These are phyloP conservation scores for Gautieria morchelliformis DNA, from an alignment of 768 basidiomycete species.

Conservation along the genomic window DNA sequence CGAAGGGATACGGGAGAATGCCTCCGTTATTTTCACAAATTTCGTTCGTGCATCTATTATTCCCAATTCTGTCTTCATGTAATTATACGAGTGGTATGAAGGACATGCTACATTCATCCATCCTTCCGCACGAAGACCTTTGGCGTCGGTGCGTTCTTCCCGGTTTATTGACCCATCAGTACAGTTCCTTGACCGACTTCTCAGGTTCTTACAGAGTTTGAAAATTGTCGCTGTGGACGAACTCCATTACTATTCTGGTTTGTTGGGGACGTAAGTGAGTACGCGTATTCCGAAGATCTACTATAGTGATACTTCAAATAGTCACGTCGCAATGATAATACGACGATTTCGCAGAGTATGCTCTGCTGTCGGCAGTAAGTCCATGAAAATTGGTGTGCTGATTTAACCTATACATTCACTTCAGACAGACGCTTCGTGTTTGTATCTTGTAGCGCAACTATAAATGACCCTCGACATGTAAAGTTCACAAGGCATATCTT, in stretches of 20 bases:
- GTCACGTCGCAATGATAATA: slow-evolving; percentile 75
- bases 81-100: slow-evolving; percentile 18
- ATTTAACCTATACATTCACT: neutral
- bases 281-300: neutral
- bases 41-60: slow-evolving; percentile 40
- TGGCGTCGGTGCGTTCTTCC: slow-evolving; percentile 55
- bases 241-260: slow-evolving; percentile 74
- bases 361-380: slow-evolving; percentile 66
- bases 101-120: slow-evolving; percentile 82
- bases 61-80: neutral
- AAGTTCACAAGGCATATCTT: neutral
- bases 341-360: slow-evolving; percentile 69
- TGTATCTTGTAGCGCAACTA: slow-evolving; percentile 84
- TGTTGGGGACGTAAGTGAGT: slow-evolving; percentile 59
- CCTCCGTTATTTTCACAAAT: slow-evolving; percentile 82
- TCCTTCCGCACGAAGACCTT: slow-evolving; percentile 73
- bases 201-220: slow-evolving; percentile 66
- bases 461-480: slow-evolving; percentile 51
- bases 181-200: slow-evolving; percentile 4
- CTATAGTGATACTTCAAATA: slow-evolving; percentile 18
- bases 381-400: neutral
- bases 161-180: neutral
- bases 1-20: slow-evolving; percentile 57
- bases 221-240: slow-evolving; percentile 80
- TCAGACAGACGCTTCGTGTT: slow-evolving; percentile 51